Evolutionary conservation across 1,284 basidiomycete genomes (phyloP).

Genomic region (Sporisorium reilianum): DNA sequence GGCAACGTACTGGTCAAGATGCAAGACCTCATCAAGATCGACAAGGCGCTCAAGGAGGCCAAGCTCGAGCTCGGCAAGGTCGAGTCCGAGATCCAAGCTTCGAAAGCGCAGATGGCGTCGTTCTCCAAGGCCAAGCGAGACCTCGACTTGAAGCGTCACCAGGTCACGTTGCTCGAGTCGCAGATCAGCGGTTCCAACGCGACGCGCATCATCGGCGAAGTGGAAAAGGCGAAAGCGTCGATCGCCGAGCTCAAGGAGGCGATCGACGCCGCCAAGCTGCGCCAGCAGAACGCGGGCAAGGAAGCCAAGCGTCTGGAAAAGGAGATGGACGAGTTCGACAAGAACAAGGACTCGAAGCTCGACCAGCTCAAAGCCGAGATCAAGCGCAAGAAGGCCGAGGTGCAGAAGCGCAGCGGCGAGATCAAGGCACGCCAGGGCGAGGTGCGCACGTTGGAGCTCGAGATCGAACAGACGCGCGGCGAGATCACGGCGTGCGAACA

Average conservation of each 20-base stretch:
- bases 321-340: slow-evolving; percentile 98
- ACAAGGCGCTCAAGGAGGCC: slow-evolving; percentile 74
- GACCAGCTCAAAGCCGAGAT: slow-evolving; percentile 88
- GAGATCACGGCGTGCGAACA: slow-evolving; percentile 79
- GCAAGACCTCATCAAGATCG: slow-evolving; percentile 80
- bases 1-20: slow-evolving; percentile 83
- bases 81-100: slow-evolving; percentile 75
- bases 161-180: slow-evolving; percentile 83
- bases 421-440: slow-evolving; percentile 91
- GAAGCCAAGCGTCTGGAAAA: slow-evolving; percentile 89
- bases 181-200: slow-evolving; percentile 91
- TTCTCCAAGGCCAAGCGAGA: slow-evolving; percentile 80
- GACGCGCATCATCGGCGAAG: slow-evolving; percentile 81
- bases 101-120: slow-evolving; percentile 74
- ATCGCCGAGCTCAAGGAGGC: slow-evolving; percentile 79
- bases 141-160: slow-evolving; percentile 89
- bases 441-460: slow-evolving; percentile 85
- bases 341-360: slow-evolving; percentile 97
- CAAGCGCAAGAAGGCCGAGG: slow-evolving; percentile 80
- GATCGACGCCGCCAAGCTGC: slow-evolving; percentile 78
- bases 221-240: slow-evolving; percentile 79
- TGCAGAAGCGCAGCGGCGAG: slow-evolving; percentile 82
- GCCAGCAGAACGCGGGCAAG: slow-evolving; percentile 80
- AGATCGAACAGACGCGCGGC: slow-evolving; percentile 85
- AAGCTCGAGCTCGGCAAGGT: slow-evolving; percentile 74